Conservation (phyloP, 768 basidiomycete species). For the Russula sp. region DNA sequence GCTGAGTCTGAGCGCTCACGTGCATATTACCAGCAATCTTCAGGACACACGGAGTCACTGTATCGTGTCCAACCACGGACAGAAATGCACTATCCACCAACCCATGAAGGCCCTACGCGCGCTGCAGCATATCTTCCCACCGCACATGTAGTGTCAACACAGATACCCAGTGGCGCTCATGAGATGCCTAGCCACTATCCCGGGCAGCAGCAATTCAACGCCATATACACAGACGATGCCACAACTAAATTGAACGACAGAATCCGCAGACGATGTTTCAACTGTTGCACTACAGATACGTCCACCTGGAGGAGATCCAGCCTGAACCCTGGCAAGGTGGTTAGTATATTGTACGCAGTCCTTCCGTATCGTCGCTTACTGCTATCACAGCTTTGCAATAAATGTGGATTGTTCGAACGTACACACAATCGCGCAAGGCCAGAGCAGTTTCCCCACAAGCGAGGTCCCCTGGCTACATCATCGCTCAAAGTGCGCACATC, state of each 20-base stretch:
- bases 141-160: slow-evolving; percentile 33
- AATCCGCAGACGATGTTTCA: slow-evolving; percentile 75
- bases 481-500: slow-evolving; percentile 44
- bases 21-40: slow-evolving; percentile 21
- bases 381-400: slow-evolving; percentile 46
- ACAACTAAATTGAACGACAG: slow-evolving; percentile 76
- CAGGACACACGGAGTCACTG: slow-evolving; percentile 11
- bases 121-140: slow-evolving; percentile 31
- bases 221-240: slow-evolving; percentile 70
- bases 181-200: slow-evolving; percentile 40
- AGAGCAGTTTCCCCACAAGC: slow-evolving; percentile 78
- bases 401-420: slow-evolving; percentile 78
- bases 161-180: slow-evolving; percentile 25
- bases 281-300: slow-evolving; percentile 82
- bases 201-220: slow-evolving; percentile 40
- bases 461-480: slow-evolving; percentile 60
- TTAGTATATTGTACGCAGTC: slow-evolving; percentile 32
- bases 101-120: slow-evolving; percentile 24
- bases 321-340: slow-evolving; percentile 78
- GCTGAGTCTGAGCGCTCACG: slow-evolving; percentile 26
- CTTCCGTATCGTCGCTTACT: slow-evolving; percentile 3
- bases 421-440: slow-evolving; percentile 77
- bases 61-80: slow-evolving; percentile 30
- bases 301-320: slow-evolving; percentile 78
- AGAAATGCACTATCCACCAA: slow-evolving; percentile 24